Evolutionary conservation across 1,284 basidiomycete species (phyloP), one percentile per base, ranked within the genome.

Genomic region (Ceratobasidium sp.): DNA sequence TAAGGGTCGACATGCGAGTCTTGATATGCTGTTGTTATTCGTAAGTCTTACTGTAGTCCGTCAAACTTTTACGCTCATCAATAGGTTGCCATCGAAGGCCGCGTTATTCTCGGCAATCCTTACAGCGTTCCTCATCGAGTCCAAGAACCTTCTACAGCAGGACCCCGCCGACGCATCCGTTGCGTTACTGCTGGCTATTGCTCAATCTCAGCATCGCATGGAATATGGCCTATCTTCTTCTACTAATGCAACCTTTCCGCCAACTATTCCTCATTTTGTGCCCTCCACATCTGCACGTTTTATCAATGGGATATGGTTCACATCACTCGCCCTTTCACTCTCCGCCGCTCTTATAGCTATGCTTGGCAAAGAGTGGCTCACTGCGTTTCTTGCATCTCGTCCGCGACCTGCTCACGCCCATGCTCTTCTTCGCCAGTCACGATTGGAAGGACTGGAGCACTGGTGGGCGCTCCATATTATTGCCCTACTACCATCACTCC

Each of bases 281-380:
- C 20, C 60, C 3, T 17, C 74, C 15, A 23, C 26, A 20, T 28
- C 45, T 13, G 64, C 74, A n/a, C 63, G 42, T 26, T 53, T 42
- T 37, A 53, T 76, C 17, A 76, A 76, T 45, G 49, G 64, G n/a
- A n/a, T 76, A 26, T 76, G 74, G 74, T 76, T 66, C 49, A 47
- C 31, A 7, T 67, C 74, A 10, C 75, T 76, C 33, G 45, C 23
- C n/a, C 53, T 76, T 39, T 60, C 65, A 3, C 42, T 76, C 5
- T 60, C 35, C 26, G 33, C 63, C 3, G 60, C 74, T n/a, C 23
- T 76, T 11, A 39, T 76, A 3, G 49, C 54, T 31, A 67, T 76
- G 63, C 60, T 76, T 2, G 65, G 45, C 4, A 76, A 76, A 47
- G 60, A 76, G 31, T 76, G 74, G 74, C 45, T 76, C 20, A 47